Evolutionary conservation across 2,329 filamentous ascomycete species (phyloP), one percentile per base, ranked within the genome.

Genomic region (Ophiostoma ips): DNA sequence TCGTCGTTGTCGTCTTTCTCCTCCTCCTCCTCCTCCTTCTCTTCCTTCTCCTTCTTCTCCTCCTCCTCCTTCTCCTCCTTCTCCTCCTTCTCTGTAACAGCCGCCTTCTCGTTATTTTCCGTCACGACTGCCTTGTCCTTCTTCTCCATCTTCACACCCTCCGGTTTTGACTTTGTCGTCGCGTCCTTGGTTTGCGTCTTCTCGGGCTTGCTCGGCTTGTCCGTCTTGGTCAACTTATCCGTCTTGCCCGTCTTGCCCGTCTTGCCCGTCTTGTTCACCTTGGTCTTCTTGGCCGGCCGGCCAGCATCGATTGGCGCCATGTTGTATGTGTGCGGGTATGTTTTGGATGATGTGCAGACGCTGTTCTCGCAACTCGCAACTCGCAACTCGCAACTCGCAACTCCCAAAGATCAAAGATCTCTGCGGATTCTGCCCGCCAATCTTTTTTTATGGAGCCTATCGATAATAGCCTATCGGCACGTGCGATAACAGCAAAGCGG

Each of bases 241-340:
- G n/a, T n/a, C 44, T 31, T 21, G 6, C 11, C 15, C 21, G 31
- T 35, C 8, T 11, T 24, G 7, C 8, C n/a, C 37, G 36, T 51
- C 10, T n/a, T 18, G 8, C 10, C 16, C 40, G 44, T 66, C 52
- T 71, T 69, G 5, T 67, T 62, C 30, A 63, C 19, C 52, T 60
- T 59, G 53, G 62, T 63, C 28, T 71, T 68, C 61, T 74, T 73
- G 33, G 61, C 59, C 62, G 70, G 71, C 58, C 71, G 72, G 50
- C 63, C 58, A 19, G 64, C 63, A 55, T 48, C 10, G 18, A 12
- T 13, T 13, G 34, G 31, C 18, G 44, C 19, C 44, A 19, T 49
- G 16, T 19, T 41, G 18, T 11, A 16, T 24, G n/a, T 36, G 12
- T 15, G 13, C 9, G 15, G 47, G 9, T 33, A n/a, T n/a, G n/a